Evolutionary conservation across 164 flowering plant genomes (phyloP).

Genomic region (Stephania cephalantha): DNA sequence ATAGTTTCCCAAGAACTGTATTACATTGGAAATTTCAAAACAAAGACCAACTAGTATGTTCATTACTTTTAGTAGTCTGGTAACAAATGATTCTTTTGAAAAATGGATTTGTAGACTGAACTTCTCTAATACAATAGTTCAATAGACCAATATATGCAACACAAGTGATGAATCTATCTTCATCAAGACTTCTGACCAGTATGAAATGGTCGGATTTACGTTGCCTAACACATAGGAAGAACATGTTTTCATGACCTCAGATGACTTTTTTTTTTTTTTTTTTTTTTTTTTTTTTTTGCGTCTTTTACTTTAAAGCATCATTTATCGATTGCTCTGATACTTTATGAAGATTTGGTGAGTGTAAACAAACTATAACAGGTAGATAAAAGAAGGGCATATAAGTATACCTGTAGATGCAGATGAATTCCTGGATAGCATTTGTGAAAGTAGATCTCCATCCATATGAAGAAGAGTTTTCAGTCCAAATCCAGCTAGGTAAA

Average conservation of each 20-base stretch:
- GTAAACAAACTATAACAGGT: neutral
- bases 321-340: neutral
- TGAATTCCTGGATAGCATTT: conserved; percentile 20
- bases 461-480: conserved; percentile 34
- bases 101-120: neutral
- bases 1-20: neutral
- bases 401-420: conserved; percentile 38
- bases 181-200: too few relatives aligned
- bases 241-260: too few relatives aligned
- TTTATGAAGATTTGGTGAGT: neutral
- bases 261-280: too few relatives aligned
- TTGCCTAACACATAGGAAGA: too few relatives aligned
- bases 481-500: conserved; percentile 72
- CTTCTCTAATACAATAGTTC: too few relatives aligned
- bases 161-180: too few relatives aligned
- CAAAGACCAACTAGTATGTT: neutral
- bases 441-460: conserved; percentile 27
- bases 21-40: neutral
- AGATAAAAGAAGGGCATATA: conserved; percentile 4
- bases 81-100: neutral
- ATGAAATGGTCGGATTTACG: too few relatives aligned
- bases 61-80: neutral
- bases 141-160: too few relatives aligned
- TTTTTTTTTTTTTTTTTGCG: too few relatives aligned
- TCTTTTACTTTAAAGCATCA: neutral